Evolutionary conservation across 2,329 filamentous ascomycete species (phyloP).

Genomic region (Teratosphaeria nubilosa): DNA sequence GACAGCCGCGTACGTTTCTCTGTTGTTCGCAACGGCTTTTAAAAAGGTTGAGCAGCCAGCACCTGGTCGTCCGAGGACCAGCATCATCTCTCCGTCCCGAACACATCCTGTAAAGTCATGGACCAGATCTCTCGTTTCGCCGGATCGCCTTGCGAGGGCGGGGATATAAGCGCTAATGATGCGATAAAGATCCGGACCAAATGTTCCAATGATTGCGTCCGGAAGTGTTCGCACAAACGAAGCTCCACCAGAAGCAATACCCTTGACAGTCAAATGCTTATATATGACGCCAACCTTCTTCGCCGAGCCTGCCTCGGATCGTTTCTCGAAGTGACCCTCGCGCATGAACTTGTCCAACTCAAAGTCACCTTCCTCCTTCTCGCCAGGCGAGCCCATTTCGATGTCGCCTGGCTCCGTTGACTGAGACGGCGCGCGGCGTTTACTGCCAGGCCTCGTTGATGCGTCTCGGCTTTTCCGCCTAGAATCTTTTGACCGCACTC

Average conservation of each 20-base stretch:
- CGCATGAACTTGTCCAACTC: conserved; percentile 60
- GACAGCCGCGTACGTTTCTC: conserved; percentile 54
- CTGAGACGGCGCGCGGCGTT: conserved; percentile 5
- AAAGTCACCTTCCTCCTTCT: conserved; percentile 46
- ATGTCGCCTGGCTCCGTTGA: conserved; percentile 26
- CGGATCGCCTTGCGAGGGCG: conserved; percentile 38
- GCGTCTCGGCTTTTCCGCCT: conserved; percentile 9
- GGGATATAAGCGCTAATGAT: conserved; percentile 49
- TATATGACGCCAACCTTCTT: conserved; percentile 73
- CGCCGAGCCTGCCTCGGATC: conserved; percentile 54
- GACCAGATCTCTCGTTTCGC: conserved; percentile 47
- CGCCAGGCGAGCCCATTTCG: conserved; percentile 30
- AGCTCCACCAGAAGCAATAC: conserved; percentile 54
- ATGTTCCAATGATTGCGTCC: conserved; percentile 64
- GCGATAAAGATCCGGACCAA: conserved; percentile 68
- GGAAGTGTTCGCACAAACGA: conserved; percentile 64
- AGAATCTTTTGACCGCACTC: conserved; percentile 27
- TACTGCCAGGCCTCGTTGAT: conserved; percentile 15
- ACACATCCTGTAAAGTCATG: conserved; percentile 59
- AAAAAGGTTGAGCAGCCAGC: conserved; percentile 68
- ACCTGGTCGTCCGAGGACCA: conserved; percentile 63
- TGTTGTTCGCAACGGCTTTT: conserved; percentile 63
- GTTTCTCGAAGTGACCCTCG: conserved; percentile 66
- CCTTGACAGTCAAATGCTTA: conserved; percentile 66
- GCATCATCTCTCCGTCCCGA: conserved; percentile 56